Percentiles rank a stretch among this genome's conserved stretches.
Conservation (phyloP, 305 asterid species). For the Solanum hybrid region DNA sequence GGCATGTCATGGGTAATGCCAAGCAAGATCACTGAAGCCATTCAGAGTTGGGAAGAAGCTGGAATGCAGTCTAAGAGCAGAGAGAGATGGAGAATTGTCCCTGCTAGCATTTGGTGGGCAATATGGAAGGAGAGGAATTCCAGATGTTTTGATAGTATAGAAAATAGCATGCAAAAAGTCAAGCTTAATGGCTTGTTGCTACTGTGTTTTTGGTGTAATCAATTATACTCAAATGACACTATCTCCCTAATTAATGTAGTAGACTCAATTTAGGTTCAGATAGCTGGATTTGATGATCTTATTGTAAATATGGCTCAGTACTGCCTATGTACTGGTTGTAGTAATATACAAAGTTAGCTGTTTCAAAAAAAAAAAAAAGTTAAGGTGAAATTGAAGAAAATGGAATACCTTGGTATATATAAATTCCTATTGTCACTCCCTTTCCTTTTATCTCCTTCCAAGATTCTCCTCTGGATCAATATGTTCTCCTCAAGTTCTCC, state of each 20-base stretch:
- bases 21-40: neutral
- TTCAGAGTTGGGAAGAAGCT: neutral
- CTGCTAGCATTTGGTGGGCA: neutral
- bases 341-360: neutral
- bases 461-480: neutral
- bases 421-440: neutral
- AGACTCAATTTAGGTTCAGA: neutral
- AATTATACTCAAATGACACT: neutral
- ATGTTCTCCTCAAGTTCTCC: neutral
- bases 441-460: neutral
- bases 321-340: neutral
- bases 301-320: neutral
- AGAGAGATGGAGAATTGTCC: too few species aligned
- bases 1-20: neutral
- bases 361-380: neutral
- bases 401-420: neutral
- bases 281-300: neutral
- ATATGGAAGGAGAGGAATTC: neutral
- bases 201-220: neutral
- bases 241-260: neutral
- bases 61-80: too few species aligned
- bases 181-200: neutral
- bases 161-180: neutral
- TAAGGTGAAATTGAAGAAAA: neutral
- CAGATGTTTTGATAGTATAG: neutral